Percentiles rank a stretch among this genome's conserved stretches.
Evolutionary conservation across 768 basidiomycete species (phyloP).

Genomic region (Dacryopinax spathularia): DNA sequence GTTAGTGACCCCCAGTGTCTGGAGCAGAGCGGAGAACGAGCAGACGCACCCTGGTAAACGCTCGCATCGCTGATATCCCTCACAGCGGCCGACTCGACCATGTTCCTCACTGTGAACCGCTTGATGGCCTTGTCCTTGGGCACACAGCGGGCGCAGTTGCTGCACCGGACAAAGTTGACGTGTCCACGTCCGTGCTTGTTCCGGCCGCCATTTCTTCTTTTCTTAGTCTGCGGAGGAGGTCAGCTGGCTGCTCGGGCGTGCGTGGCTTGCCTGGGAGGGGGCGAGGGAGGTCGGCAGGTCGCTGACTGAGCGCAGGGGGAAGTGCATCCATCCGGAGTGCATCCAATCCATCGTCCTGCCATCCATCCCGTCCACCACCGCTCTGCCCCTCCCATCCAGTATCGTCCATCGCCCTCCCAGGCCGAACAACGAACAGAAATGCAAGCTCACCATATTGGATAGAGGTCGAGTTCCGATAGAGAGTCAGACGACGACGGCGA

Average conservation of each 20-base stretch:
- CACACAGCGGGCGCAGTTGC: constrained; percentile 97
- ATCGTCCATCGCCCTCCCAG: not conserved
- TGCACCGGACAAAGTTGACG: constrained; percentile 88
- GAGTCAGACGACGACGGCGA: not conserved
- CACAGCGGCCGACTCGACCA: constrained; percentile 98
- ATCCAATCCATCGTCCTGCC: not conserved
- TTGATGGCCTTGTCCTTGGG: constrained; percentile 99
- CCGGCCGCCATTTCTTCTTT: constrained; percentile 97
- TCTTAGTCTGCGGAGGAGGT: constrained; percentile 60
- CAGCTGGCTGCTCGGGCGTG: not conserved
- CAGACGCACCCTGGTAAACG: constrained; percentile 70
- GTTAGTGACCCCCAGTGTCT: not conserved
- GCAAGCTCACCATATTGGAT: not conserved
- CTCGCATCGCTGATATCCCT: constrained; percentile 93
- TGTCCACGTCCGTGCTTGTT: constrained; percentile 99
- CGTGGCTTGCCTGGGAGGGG: not conserved
- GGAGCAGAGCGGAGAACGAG: not conserved
- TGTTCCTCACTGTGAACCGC: constrained; percentile 98
- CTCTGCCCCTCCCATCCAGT: not conserved
- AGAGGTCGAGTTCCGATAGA: not conserved
- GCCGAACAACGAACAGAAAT: not conserved
- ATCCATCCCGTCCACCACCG: not conserved
- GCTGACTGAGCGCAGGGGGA: not conserved
- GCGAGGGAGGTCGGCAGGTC: not conserved
- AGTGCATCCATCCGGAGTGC: not conserved